phyloP scores from a whole-genome alignment of 1,139 yeast genomes.

The Yamadazyma jaroonii region DNA sequence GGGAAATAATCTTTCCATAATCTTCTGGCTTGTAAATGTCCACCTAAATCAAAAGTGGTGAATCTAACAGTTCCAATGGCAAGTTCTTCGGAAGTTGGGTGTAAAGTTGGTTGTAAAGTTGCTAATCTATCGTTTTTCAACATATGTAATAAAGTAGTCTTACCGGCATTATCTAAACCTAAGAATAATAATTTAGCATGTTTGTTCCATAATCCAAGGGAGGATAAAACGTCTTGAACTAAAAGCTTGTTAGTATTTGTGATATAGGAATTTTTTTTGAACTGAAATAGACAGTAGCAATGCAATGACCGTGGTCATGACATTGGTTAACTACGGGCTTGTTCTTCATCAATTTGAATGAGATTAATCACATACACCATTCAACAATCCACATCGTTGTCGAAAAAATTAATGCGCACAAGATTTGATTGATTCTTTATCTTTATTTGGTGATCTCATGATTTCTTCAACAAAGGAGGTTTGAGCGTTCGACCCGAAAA shows the following conservation, averaged over 20 bases:
- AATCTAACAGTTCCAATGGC: constrained; percentile 95
- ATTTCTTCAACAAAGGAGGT: background rate
- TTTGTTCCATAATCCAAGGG: constrained; percentile 95
- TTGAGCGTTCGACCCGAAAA: too few relatives aligned
- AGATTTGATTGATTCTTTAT: background rate
- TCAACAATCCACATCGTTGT: constrained; percentile 39
- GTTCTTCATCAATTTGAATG: too few relatives aligned
- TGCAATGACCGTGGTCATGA: too few relatives aligned
- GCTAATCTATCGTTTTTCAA: constrained; percentile 97
- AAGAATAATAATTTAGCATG: constrained; percentile 94
- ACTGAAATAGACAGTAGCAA: too few relatives aligned
- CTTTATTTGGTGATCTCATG: background rate
- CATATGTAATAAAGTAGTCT: constrained; percentile 95
- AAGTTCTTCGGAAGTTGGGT: constrained; percentile 97
- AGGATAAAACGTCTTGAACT: constrained; percentile 87
- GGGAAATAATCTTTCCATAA: constrained; percentile 99
- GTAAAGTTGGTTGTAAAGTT: constrained; percentile 95
- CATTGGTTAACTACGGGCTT: too few relatives aligned
- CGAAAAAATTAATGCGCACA: constrained; percentile 1
- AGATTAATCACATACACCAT: constrained; percentile 36
- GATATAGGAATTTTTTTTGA: background rate
- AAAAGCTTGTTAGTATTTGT: constrained; percentile 1
- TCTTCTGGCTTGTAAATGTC: constrained; percentile 98
- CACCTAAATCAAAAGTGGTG: constrained; percentile 98
- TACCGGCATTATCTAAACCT: constrained; percentile 98